A percentile compares a stretch with the other conserved stretches of the same genome.
Evolutionary conservation across 129 eudicot genomes (phyloP).

Genomic region (Smallanthus sonchifolius): DNA sequence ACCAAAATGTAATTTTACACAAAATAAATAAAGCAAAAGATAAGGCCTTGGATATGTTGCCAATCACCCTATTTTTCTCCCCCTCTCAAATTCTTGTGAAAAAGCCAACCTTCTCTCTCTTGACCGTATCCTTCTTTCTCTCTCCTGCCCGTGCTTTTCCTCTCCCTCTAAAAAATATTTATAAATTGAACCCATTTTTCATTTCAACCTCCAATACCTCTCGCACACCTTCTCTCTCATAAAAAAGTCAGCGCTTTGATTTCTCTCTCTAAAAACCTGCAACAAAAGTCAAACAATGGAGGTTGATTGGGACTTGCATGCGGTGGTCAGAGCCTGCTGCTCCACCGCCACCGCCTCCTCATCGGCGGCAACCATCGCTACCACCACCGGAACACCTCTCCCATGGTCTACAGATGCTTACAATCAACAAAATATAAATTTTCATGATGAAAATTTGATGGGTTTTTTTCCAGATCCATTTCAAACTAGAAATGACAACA

Average conservation of each 20-base stretch:
- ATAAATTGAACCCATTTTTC: slow-evolving; percentile 23
- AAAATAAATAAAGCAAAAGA: slow-evolving; percentile 25
- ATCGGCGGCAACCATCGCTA: slow-evolving; percentile 12
- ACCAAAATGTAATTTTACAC: slow-evolving; percentile 13
- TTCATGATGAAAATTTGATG: slow-evolving; percentile 30
- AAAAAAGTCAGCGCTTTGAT: slow-evolving; percentile 94
- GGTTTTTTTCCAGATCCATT: slow-evolving; percentile 62
- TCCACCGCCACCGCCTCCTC: slow-evolving; percentile 42
- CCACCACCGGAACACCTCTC: neutral
- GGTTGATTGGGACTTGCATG: slow-evolving; percentile 87
- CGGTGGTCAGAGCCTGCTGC: slow-evolving; percentile 95
- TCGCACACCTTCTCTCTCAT: slow-evolving; percentile 16
- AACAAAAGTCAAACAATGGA: slow-evolving; percentile 42
- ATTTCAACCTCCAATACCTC: slow-evolving; percentile 36
- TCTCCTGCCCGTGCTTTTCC: slow-evolving; percentile 25
- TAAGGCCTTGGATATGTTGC: slow-evolving; percentile 10
- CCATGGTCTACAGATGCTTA: slow-evolving; percentile 6
- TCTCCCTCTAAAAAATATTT: slow-evolving; percentile 36
- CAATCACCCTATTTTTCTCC: slow-evolving; percentile 8
- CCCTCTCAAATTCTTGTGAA: slow-evolving; percentile 39
- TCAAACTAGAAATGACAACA: slow-evolving; percentile 38
- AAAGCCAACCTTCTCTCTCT: slow-evolving; percentile 12
- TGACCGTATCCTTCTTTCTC: slow-evolving; percentile 19
- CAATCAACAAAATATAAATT: slow-evolving; percentile 19
- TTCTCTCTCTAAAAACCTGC: slow-evolving; percentile 33